These are phyloP conservation scores for Holtermannia corniformis DNA, from an alignment of 768 basidiomycete genomes.

Conservation along the genomic window DNA sequence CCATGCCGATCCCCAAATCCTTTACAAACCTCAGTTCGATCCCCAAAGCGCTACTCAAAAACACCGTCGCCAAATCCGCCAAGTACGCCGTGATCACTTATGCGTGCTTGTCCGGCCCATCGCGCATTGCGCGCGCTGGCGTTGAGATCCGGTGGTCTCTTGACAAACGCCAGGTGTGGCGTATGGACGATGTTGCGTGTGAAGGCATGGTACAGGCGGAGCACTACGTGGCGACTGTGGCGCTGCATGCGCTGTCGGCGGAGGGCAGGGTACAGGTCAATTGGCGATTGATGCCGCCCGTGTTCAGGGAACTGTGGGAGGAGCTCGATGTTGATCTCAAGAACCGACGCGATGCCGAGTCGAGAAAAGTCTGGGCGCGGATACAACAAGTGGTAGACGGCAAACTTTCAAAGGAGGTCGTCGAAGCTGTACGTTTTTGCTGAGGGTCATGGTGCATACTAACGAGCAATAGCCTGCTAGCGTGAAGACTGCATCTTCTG, in stretches of 20 bases:
- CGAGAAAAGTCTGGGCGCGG: conserved; percentile 62
- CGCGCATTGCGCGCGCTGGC: conserved; percentile 63
- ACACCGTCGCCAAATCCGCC: conserved; percentile 14
- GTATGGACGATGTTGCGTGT: conserved; percentile 80
- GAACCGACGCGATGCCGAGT: conserved; percentile 52
- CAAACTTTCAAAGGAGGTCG: conserved; percentile 8
- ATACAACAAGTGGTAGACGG: conserved; percentile 54
- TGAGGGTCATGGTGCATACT: not conserved
- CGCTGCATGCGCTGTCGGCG: conserved; percentile 61
- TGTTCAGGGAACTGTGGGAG: conserved; percentile 84
- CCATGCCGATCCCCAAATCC: conserved; percentile 75
- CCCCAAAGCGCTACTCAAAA: conserved; percentile 68
- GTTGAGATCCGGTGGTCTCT: conserved; percentile 64
- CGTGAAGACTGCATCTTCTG: no score
- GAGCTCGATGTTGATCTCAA: conserved; percentile 65
- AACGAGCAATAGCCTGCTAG: no score
- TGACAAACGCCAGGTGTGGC: conserved; percentile 53
- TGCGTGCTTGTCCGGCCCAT: conserved; percentile 54
- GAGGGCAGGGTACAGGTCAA: conserved; percentile 44
- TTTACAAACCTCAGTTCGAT: conserved; percentile 60
- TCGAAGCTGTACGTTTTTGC: not conserved
- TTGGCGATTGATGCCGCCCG: conserved; percentile 67
- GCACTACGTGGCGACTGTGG: conserved; percentile 78
- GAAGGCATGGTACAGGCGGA: conserved; percentile 68
- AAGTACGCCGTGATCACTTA: conserved; percentile 68